phyloP scores from a whole-genome alignment of 202 grass and related monocot genomes.

The Panicum hallii region DNA sequence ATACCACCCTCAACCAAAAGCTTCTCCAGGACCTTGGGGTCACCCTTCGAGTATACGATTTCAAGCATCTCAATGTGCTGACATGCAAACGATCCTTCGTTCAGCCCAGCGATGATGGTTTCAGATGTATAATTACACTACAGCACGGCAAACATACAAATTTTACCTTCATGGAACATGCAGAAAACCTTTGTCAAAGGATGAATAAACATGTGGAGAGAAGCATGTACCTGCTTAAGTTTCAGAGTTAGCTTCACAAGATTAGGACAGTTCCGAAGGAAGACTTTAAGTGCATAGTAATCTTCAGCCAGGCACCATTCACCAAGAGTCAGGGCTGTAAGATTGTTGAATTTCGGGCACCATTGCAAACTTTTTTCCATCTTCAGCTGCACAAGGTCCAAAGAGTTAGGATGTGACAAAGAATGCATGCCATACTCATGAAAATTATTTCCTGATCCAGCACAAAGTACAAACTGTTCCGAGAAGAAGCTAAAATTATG shows the following conservation, averaged over 20 bases:
- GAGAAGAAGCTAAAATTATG: neutral
- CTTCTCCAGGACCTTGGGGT: neutral
- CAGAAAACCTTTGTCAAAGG: neutral
- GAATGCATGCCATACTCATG: neutral
- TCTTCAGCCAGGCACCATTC: neutral
- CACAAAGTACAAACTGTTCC: neutral
- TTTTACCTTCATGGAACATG: neutral
- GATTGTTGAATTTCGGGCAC: slow-evolving; percentile 26
- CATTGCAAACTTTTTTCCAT: slow-evolving; percentile 1
- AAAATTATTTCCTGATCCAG: neutral
- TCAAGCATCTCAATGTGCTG: neutral
- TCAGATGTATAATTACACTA: neutral
- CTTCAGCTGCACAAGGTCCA: neutral
- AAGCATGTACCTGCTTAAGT: neutral
- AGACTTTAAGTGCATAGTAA: neutral
- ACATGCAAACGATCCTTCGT: neutral
- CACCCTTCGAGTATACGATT: neutral
- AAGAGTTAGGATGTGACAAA: neutral
- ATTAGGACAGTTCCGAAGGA: slow-evolving; percentile 33
- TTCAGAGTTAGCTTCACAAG: slow-evolving; percentile 29
- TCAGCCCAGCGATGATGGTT: neutral
- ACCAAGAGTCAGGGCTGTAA: slow-evolving; percentile 8
- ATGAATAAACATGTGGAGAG: neutral
- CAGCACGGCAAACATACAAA: neutral
- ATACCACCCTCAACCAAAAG: neutral